Base-by-base conservation (phyloP, 257 asterid genomes). In the Misopates orontium region DNA sequence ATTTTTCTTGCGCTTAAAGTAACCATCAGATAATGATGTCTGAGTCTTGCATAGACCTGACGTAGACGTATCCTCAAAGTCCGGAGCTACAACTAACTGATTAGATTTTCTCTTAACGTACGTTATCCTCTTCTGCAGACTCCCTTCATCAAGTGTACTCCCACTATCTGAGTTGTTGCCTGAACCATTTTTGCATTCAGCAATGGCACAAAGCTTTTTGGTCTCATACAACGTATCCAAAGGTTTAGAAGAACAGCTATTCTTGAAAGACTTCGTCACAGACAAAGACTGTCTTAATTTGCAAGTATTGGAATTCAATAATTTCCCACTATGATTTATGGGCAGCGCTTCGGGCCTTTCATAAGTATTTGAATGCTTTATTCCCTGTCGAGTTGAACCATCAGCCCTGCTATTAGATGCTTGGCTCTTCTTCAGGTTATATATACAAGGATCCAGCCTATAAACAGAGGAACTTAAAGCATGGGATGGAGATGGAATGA, bases 1-100 rank as follows among this genome's bases (percentile, higher is more conserved):
- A 76, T 90, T 84, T 78, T 78, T 81, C 80, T 77, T 88, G 74
- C 85, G 84, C 85, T 90, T 94, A 75, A 76, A 86, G 84, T 90
- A 90, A 60, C 88, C 88, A 75, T 77, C 88, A 48, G 96, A 82
- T 32, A 75, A 73, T 56, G 83, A 73, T 18, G 78, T 52, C 60
- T 68, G 82, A 60, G 64, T 48, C 62, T 74, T 77, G 73, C 82
- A 89, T 69, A 49, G 62, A 71, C 62, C 67, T 41, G 25, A 51
- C 32, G 13, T 42, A 36, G 80, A 49, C 40, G 22, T 49, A 60
- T 78, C 85, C 23, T 66, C 69, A 65, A 84, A 60, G 72, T 62
- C 73, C 20, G 94, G 69, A 75, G 92, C 75, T 48, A 96, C 96
- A 75, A 90, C 85, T 84, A 94, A 78, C 75, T 88, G 97, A 80